Evolutionary conservation across 169 alveolate genomes (phyloP).

Genomic region (Neospora caninum): DNA sequence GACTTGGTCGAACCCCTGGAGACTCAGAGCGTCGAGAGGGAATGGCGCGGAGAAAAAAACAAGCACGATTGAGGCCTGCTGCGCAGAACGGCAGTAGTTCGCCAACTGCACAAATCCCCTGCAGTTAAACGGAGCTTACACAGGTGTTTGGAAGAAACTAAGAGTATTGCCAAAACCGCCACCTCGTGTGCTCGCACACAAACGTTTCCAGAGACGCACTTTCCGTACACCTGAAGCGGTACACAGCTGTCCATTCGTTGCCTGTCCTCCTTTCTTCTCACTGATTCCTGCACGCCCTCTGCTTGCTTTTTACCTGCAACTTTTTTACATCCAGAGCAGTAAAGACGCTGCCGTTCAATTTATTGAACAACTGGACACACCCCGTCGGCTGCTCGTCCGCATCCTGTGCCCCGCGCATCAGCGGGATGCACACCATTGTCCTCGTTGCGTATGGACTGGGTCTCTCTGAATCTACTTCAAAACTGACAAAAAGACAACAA

Average conservation of each 20-base stretch:
- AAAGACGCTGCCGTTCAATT: neutral
- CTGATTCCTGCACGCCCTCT: no score
- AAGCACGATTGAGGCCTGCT: neutral
- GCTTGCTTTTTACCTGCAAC: neutral
- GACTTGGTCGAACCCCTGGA: conserved; percentile 22
- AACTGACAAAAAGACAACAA: neutral
- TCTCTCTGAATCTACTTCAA: neutral
- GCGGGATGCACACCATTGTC: conserved; percentile 27
- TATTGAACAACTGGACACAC: conserved; percentile 18
- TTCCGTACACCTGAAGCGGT: no score
- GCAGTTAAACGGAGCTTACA: no score
- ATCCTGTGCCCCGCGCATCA: neutral
- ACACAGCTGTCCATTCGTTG: no score
- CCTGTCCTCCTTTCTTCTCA: no score
- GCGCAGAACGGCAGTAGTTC: no score
- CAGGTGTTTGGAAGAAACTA: no score
- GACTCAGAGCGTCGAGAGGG: neutral
- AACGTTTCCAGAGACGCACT: no score
- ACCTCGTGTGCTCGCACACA: no score
- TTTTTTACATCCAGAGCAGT: neutral
- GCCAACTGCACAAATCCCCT: no score
- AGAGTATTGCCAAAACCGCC: no score
- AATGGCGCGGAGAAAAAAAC: neutral
- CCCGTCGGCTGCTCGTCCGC: conserved; percentile 24
- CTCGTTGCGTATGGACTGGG: neutral